phyloP scores from a whole-genome alignment of 257 asterid genomes.

The Capsicum pubescens region DNA sequence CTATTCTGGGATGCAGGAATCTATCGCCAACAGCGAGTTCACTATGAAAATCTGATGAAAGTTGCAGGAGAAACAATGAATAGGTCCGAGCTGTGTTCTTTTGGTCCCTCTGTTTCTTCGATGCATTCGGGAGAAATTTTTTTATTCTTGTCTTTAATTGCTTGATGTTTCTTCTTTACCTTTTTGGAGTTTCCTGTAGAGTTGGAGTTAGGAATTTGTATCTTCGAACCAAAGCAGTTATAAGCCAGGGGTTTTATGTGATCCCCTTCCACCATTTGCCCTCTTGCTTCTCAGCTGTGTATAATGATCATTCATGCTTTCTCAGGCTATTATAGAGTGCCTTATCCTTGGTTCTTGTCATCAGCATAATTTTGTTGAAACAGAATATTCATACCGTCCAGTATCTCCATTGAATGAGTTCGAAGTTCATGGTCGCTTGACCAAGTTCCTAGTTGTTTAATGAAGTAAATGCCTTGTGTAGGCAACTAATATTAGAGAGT shows the following conservation, averaged over 20 bases:
- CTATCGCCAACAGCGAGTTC: slow-evolving; percentile 29
- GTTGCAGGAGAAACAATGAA: slow-evolving; percentile 35
- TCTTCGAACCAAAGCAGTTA: slow-evolving; percentile 56
- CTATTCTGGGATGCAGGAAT: slow-evolving; percentile 35
- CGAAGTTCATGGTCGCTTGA: neutral
- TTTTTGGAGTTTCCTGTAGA: slow-evolving; percentile 54
- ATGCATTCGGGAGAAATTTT: slow-evolving; percentile 54
- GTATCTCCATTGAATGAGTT: slow-evolving; percentile 13
- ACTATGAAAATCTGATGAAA: slow-evolving; percentile 19
- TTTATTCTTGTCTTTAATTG: slow-evolving; percentile 67
- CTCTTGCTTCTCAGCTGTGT: slow-evolving; percentile 54
- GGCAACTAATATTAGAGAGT: neutral
- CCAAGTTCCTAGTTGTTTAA: slow-evolving; percentile 16
- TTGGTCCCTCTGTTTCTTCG: slow-evolving; percentile 51
- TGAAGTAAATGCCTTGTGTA: neutral
- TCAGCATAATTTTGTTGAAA: neutral
- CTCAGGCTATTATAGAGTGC: slow-evolving; percentile 34
- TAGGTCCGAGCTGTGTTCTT: slow-evolving; percentile 42
- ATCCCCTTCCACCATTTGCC: slow-evolving; percentile 34
- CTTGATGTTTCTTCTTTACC: slow-evolving; percentile 47
- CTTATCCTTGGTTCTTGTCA: slow-evolving; percentile 15
- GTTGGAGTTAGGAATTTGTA: slow-evolving; percentile 55
- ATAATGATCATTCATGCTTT: slow-evolving; percentile 46
- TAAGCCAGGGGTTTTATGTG: slow-evolving; percentile 33
- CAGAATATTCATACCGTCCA: neutral